phyloP scores from a whole-genome alignment of 805 yeast species.

The Yarrowia sp. region DNA sequence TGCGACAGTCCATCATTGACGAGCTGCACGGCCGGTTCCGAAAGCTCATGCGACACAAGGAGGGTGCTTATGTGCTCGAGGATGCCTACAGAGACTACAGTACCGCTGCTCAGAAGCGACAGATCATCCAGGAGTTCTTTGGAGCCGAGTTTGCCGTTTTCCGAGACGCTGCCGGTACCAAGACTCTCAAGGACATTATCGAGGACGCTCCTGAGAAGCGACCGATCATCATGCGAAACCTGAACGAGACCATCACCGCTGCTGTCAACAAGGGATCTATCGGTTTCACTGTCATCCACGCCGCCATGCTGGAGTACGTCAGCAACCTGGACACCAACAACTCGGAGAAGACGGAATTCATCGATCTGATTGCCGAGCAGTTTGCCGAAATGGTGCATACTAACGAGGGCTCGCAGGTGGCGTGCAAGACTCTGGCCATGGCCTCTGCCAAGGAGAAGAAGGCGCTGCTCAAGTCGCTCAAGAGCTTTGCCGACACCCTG shows the following conservation, averaged over 20 bases:
- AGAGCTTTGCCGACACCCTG: slow-evolving; percentile 75
- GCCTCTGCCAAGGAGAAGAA: slow-evolving; percentile 95
- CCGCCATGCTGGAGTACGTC: slow-evolving; percentile 90
- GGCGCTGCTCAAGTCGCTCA: slow-evolving; percentile 70
- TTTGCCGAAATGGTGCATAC: slow-evolving; percentile 96
- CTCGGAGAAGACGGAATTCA: slow-evolving; percentile 73
- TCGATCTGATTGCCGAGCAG: slow-evolving; percentile 84
- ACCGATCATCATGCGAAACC: slow-evolving; percentile 73
- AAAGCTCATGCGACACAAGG: slow-evolving; percentile 93
- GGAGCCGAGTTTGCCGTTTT: slow-evolving; percentile 94
- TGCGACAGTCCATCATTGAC: slow-evolving; percentile 74
- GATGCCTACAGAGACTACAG: slow-evolving; percentile 88
- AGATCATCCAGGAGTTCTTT: slow-evolving; percentile 95
- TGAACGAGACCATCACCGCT: slow-evolving; percentile 82
- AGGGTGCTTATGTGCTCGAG: slow-evolving; percentile 97
- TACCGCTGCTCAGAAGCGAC: slow-evolving; percentile 80
- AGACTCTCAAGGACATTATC: slow-evolving; percentile 69
- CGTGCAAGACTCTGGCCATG: slow-evolving; percentile 75
- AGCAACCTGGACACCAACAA: slow-evolving; percentile 67
- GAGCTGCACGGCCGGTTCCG: slow-evolving; percentile 91
- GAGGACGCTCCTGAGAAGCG: slow-evolving; percentile 77
- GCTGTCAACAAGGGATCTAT: slow-evolving; percentile 95
- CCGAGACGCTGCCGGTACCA: slow-evolving; percentile 71
- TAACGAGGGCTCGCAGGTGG: slow-evolving; percentile 91
- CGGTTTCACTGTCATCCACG: slow-evolving; percentile 94